Evolutionary conservation across 1,284 basidiomycete species (phyloP), one percentile per base, ranked within the genome.

Genomic region (Cryptococcus sp.): DNA sequence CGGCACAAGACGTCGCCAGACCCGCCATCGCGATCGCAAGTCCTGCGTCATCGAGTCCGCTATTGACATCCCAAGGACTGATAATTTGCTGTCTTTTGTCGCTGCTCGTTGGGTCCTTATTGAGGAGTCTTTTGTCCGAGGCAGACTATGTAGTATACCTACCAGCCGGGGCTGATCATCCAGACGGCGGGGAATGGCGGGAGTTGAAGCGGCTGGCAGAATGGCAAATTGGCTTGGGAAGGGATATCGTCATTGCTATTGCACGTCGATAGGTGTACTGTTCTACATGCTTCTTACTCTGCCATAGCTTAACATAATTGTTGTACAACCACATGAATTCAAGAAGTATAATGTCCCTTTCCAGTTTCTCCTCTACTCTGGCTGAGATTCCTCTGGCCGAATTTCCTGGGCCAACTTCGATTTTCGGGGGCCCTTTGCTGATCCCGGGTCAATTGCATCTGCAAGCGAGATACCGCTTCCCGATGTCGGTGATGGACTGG

Each of bases 111-210:
- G 94, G 94, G 34, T 93, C 89, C 11, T 78, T 98, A 46, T 74
- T 94, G 56, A 82, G 94, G 52, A 90, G 88, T 7, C 78, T 97
- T 55, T 76, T 97, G 37, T 85, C 86, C 7, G 71, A 73, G 49
- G 85, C 87, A n/a, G 93, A 97, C 73, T 98, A 93, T 76, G 84
- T 94, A 22, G 61, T 76, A 49, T 87, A 87, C 72, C 80, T 89
- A 46, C 83, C 83, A 54, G 78, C 77, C 48, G 50, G 7, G 19
- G 28, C 32, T 43, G 75, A 73, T 24, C 60, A 56, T 11, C 65
- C 62, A 24, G 75, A 71, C 25, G 72, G 78, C 46, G 41, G 41
- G 11, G 84, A 83, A 21, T 91, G 90, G 89, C 78, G 88, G 57
- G 90, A 92, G 77, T 85, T 93, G 56, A 81, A 81, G 62, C 78